These are phyloP conservation scores for Fusarium dimerum DNA, from an alignment of 2,329 filamentous ascomycete genomes.

Conservation along the genomic window DNA sequence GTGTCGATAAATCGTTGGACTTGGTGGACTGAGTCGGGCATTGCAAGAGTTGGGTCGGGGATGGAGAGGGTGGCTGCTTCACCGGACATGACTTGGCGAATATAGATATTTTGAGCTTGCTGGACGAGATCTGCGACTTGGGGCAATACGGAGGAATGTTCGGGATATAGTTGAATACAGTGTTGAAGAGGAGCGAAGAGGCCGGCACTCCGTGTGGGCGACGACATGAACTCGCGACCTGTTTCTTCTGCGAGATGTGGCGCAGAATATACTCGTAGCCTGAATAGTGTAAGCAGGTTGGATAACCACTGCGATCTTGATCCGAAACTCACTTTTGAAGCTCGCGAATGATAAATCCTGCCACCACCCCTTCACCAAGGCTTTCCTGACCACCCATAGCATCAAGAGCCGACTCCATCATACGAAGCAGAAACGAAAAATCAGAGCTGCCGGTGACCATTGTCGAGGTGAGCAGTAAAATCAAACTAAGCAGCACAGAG, in stretches of 20 bases:
- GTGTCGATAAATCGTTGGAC: constrained; percentile 30
- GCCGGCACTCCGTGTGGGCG: constrained; percentile 15
- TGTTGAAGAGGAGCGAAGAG: constrained; percentile 25
- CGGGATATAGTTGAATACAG: constrained; percentile 65
- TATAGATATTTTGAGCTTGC: constrained; percentile 79
- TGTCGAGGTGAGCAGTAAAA: constrained; percentile 24
- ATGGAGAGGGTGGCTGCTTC: constrained; percentile 14
- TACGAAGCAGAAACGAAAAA: constrained; percentile 26
- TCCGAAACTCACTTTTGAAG: constrained; percentile 25
- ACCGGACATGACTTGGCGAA: constrained; percentile 63
- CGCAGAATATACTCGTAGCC: constrained; percentile 26
- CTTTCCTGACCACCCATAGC: constrained; percentile 27
- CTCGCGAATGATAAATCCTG: constrained; percentile 25
- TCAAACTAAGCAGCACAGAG: constrained; percentile 23
- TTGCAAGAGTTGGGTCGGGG: not conserved
- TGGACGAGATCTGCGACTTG: constrained; percentile 81
- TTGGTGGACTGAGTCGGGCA: constrained; percentile 13
- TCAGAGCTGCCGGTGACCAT: constrained; percentile 30
- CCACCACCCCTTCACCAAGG: constrained; percentile 16
- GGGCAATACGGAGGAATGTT: constrained; percentile 72
- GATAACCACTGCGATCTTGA: fast-evolving
- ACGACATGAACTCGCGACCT: constrained; percentile 26
- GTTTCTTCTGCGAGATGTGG: constrained; percentile 26
- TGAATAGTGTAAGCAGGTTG: not conserved
- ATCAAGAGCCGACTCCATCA: constrained; percentile 29